These are phyloP conservation scores for Sporothrix brasiliensis DNA, from an alignment of 2,329 filamentous ascomycete species.

Conservation along the genomic window DNA sequence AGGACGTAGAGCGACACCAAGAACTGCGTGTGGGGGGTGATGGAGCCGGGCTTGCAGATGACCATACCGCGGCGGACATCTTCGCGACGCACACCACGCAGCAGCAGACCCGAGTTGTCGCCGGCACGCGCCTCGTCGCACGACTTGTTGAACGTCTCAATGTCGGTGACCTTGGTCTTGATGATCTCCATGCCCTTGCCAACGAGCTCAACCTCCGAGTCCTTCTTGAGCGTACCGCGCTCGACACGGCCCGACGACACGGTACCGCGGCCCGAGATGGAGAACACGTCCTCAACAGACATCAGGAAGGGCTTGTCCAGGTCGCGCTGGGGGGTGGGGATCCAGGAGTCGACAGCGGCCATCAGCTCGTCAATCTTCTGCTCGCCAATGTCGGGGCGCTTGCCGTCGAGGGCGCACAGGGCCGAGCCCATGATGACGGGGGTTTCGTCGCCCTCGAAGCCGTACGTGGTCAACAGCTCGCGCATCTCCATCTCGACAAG, in stretches of 20 bases:
- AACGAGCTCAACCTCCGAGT: slow-evolving; percentile 90
- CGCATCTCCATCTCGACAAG: slow-evolving; percentile 99
- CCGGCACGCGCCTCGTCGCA: slow-evolving; percentile 95
- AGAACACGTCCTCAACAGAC: slow-evolving; percentile 94
- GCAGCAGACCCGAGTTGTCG: slow-evolving; percentile 96
- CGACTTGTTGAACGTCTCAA: slow-evolving; percentile 99
- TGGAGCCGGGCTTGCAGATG: slow-evolving; percentile 76
- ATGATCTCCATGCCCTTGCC: slow-evolving; percentile 80
- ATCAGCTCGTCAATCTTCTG: slow-evolving; percentile 91
- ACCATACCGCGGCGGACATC: slow-evolving; percentile 96
- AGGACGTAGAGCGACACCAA: slow-evolving; percentile 95
- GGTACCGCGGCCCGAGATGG: slow-evolving; percentile 89
- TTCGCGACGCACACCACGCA: slow-evolving; percentile 94
- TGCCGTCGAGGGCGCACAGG: slow-evolving; percentile 87
- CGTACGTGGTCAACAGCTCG: slow-evolving; percentile 88
- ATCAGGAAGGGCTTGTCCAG: slow-evolving; percentile 99
- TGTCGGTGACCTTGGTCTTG: slow-evolving; percentile 99
- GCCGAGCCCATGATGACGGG: slow-evolving; percentile 97
- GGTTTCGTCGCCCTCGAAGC: slow-evolving; percentile 97
- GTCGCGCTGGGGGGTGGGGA: slow-evolving; percentile 90
- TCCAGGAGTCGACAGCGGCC: slow-evolving; percentile 89
- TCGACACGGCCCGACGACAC: slow-evolving; percentile 97
- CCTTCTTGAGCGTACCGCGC: slow-evolving; percentile 90
- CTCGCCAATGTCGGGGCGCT: slow-evolving; percentile 82
- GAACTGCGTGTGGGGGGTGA: slow-evolving; percentile 90